Conservation (phyloP, 306 rosid species). For the Phaseolus lunatus region DNA sequence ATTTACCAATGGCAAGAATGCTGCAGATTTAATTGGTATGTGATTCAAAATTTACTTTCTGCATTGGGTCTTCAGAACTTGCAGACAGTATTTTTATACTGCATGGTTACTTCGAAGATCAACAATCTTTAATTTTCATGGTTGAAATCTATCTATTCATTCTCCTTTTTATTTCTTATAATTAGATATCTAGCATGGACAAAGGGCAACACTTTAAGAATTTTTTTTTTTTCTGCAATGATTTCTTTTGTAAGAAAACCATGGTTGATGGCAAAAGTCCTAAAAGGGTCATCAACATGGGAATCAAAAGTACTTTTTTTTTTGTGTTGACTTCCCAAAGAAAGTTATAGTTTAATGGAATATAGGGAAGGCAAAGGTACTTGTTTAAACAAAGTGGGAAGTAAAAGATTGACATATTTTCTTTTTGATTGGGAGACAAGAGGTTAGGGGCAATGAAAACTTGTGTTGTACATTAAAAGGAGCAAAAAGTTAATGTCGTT, state of each 20-base stretch:
- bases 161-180: not conserved
- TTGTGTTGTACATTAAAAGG: conserved; percentile 1
- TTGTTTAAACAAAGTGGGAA: not conserved
- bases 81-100: not conserved
- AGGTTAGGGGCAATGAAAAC: not conserved
- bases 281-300: conserved; percentile 8
- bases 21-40: conserved; percentile 75
- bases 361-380: not conserved
- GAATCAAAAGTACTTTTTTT: not conserved
- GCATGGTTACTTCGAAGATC: not conserved
- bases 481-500: conserved; percentile 17
- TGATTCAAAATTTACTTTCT: not conserved
- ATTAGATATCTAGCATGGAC: not conserved
- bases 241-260: not conserved
- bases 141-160: not conserved
- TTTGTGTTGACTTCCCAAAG: not conserved
- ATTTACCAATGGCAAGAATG: conserved; percentile 80
- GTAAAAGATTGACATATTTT: conserved; percentile 14
- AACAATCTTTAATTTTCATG: conserved; percentile 15
- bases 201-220: not conserved
- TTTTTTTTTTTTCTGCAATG: not conserved
- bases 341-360: not conserved
- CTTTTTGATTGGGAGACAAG: conserved; percentile 9
- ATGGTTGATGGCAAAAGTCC: conserved; percentile 22
- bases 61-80: not conserved